Conservation (phyloP, 306 rosid genomes). For the Acacia acuminata region DNA sequence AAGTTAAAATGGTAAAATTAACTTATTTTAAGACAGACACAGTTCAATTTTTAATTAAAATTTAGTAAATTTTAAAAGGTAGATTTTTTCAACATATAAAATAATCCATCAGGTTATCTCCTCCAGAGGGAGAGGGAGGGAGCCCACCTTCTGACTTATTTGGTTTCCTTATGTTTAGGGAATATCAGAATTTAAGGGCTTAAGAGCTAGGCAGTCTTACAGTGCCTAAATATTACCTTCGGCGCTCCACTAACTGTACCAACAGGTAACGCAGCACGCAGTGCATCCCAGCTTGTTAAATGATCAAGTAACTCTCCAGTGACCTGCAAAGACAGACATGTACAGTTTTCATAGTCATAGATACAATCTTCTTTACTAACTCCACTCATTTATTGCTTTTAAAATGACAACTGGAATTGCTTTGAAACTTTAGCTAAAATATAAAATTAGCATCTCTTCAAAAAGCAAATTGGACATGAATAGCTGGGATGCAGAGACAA, state of each 20-base stretch:
- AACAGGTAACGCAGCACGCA: conserved; percentile 90
- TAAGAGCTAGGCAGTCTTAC: neutral
- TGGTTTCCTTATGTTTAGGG: neutral
- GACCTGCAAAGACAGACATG: conserved; percentile 54
- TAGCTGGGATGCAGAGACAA: neutral
- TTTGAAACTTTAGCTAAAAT: neutral
- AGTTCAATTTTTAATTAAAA: neutral
- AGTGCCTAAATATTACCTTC: conserved; percentile 52
- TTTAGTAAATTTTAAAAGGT: neutral
- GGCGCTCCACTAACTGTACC: conserved; percentile 99
- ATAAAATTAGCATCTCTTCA: neutral
- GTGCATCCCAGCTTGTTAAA: conserved; percentile 87
- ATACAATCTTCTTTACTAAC: conserved; percentile 4
- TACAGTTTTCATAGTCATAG: neutral
- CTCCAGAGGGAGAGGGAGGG: neutral
- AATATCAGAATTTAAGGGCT: conserved; percentile 21
- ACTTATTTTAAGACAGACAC: neutral
- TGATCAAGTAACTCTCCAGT: conserved; percentile 83
- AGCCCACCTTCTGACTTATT: neutral
- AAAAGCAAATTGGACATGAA: neutral
- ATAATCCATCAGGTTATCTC: neutral
- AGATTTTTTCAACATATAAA: neutral
- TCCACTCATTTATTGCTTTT: neutral
- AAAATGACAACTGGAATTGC: neutral
- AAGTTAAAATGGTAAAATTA: neutral